Base-by-base conservation (phyloP, 306 rosid species). In the Adenanthera pavonina region DNA sequence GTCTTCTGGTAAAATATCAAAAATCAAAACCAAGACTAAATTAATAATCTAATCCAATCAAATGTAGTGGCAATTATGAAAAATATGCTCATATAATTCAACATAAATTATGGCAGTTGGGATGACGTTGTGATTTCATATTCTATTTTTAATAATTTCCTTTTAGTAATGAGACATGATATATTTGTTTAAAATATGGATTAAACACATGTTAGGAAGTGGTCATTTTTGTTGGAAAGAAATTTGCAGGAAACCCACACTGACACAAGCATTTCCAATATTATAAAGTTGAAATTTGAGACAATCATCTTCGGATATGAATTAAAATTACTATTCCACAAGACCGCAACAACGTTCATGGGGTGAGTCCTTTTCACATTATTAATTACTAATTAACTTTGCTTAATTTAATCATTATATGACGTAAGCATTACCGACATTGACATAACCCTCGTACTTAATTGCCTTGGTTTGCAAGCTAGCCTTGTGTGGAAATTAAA, bases 1-100 rank as follows among this genome's bases (percentile, higher is more conserved):
- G 67, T 54, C 56, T 57, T 71, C 14, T 57, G 56, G 79, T 75
- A 41, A 57, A 65, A 43, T 41, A 30, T 74, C 68, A 19, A 57
- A 20, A 74, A 74, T 74, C 78, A 74, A n/a, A 74, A 54, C 19
- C 62, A 38, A n/a, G 52, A 56, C 54, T 8, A 38, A 56, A n/a
- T 60, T 35, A 9, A 49, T 19, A 16, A 38, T 40, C 78, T 19
- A 19, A 38, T 41, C 38, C 19, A 1, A 38, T 17, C n/a, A 74
- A 36, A n/a, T 11, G 52, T 49, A 73, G 56, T 1, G 7, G 9
- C 62, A 72, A 34, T 15, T 8, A 17, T 53, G 66, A 53, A 52
- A 35, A 4, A 53, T 14, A 17, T 35, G 35, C 62, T 73, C 33
- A 40, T 40, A 40, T 5, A 52, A 53, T 52, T 52, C 77, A 51